These are phyloP conservation scores for Fusarium staphyleae DNA, from an alignment of 2,329 filamentous ascomycete genomes.

Conservation along the genomic window DNA sequence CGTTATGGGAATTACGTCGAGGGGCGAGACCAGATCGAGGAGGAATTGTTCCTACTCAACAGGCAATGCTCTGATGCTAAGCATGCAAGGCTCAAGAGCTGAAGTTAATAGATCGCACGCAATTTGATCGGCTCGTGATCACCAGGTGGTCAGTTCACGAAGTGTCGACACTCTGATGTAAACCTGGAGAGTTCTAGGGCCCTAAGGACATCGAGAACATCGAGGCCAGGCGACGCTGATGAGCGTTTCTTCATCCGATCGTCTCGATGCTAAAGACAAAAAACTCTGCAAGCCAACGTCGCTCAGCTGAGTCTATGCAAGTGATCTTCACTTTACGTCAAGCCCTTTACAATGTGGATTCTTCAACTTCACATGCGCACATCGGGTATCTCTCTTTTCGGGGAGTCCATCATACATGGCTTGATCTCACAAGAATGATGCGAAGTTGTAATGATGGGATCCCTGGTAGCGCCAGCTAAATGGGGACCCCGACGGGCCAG, in stretches of 20 bases:
- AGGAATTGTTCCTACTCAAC: neutral
- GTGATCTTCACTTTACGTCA: neutral
- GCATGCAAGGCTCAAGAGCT: conserved; percentile 5
- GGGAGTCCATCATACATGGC: conserved; percentile 18
- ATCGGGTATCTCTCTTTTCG: neutral
- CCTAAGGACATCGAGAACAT: neutral
- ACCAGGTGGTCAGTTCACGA: conserved; percentile 7
- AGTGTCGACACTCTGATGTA: neutral
- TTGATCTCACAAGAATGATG: neutral
- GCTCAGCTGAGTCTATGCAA: neutral
- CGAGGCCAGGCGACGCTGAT: neutral
- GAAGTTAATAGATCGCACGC: conserved; percentile 17
- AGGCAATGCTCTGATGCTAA: neutral
- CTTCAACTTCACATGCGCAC: too few species aligned
- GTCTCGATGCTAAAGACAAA: neutral
- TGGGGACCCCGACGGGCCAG: neutral
- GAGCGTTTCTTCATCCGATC: conserved; percentile 5
- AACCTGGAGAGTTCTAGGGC: neutral
- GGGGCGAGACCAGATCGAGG: conserved; percentile 7
- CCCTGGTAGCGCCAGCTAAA: neutral
- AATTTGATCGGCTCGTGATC: conserved; percentile 8
- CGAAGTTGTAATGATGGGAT: conserved; percentile 17
- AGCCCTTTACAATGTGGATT: neutral
- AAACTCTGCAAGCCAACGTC: conserved; percentile 5
- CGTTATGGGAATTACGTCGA: neutral